Evolutionary conservation across 2,329 filamentous ascomycete genomes (phyloP), one percentile per base, ranked within the genome.

Genomic region (Aspergillus pseudoglaucus): DNA sequence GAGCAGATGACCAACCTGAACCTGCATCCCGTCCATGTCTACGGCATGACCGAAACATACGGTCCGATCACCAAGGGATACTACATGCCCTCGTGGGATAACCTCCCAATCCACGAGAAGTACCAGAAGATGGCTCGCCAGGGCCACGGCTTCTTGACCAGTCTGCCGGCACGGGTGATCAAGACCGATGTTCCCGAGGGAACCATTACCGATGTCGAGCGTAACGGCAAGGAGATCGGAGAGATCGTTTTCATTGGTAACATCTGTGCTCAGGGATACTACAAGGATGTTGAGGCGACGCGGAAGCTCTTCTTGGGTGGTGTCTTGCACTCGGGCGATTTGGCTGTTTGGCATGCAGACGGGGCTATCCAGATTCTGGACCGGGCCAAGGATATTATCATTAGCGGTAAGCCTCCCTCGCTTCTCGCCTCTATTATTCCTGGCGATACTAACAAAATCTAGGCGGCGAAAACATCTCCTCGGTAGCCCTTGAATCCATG

Each of bases 391-490:
- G 93, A 98, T 64, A 96, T 98, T 46, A 98, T 98, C 61, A 98
- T 98, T 53, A 94, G 88, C 46, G 88, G 87, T 88, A 74, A 57
- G 77, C 67, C 25, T 25, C 10, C 15, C 8, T 6, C 17, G 15
- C 8, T 7, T 39, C 18, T 18, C 8, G 10, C 10, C 17, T 39
- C 2, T 2, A 10, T 18, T 18, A 3, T 7, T 38, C n/a, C 37
- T 42, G 30, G 47, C 38, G 44, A 48, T 44, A 17, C 37, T 33
- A 12, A 33, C 42, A 12, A 10, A 38, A 18, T 20, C 32, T 51
- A 88, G 90, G 91, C 42, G 93, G 93, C 48, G 93, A 98, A 69
- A 98, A 98, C 66, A 97, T 98, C 53, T 95, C 88, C 2, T 94
- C 88, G 0, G 86, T 98, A 1, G 90, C 93, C 0, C 78, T 98